Base-by-base conservation (phyloP, 257 asterid genomes). In the Nicotiana attenuata region DNA sequence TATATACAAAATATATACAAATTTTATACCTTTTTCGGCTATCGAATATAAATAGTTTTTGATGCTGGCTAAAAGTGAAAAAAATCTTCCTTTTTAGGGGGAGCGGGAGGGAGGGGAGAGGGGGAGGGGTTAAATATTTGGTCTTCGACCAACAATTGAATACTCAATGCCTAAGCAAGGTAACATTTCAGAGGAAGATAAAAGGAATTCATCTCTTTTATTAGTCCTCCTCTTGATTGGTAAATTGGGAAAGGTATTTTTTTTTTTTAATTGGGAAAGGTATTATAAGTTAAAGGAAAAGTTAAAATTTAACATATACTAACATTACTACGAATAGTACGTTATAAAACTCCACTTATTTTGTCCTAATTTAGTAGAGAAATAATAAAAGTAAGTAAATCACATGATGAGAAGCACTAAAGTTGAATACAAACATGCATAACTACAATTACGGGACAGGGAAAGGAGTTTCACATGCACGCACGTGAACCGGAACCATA, bases 401-500 rank as follows among this genome's bases (percentile, higher is more conserved):
- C 61, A 65, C 81, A 82, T 84, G 85, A 81, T 84, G 71, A 69
- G 82, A 50, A 6, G 56, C 29, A 69, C 31, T 29, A 65, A 57
- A 22, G 28, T 29, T 15, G 7, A 10, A 33, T 24, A 7, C 35
- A 64, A 53, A 26, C 31, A 69, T 41, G 45, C 20, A 69, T 45
- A 71, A 71, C 13, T 60, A 60, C 76, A 77, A 41, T 20, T 41
- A 65, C 68, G 81, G 65, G 84, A 79, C 19, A 50, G 38, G 69
- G 64, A 63, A 67, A 80, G 80, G 75, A 77, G 31, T 56, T 7
- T 66, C 85, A 82, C 89, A 88, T 86, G 90, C 73, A 56, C 65
- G 65, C 90, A 88, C 80, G 88, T 88, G 89, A 84, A 80, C 65
- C 53, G 41, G 88, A 75, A 59, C 83, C 83, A 56, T 65, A 24